Conservation (phyloP, 305 asterid species). For the Fraxinus sp. region DNA sequence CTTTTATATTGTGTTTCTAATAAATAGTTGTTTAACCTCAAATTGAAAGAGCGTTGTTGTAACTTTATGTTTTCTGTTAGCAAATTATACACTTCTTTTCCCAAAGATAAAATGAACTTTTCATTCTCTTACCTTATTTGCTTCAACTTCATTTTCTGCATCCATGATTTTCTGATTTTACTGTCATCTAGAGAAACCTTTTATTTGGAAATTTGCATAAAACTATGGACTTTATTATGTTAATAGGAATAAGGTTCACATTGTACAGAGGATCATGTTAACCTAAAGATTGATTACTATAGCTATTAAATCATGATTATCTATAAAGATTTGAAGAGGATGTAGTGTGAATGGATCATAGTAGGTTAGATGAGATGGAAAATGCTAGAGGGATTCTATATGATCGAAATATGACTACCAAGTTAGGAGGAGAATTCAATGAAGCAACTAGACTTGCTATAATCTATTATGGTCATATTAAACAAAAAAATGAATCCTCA, state of each 20-base stretch:
- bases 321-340: neutral
- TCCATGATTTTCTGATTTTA: neutral
- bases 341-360: neutral
- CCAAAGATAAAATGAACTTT: neutral
- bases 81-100: neutral
- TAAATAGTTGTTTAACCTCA: neutral
- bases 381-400: neutral
- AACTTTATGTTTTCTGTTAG: neutral
- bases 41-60: neutral
- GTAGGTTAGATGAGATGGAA: neutral
- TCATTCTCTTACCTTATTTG: neutral
- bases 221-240: neutral
- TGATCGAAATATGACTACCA: neutral
- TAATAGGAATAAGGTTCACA: neutral
- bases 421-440: neutral
- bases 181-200: neutral
- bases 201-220: neutral
- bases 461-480: too few relatives aligned
- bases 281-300: neutral
- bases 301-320: neutral
- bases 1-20: neutral
- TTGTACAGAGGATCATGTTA: neutral
- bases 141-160: neutral
- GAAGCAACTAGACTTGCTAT: too few relatives aligned
- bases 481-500: too few relatives aligned